Conservation (phyloP, 805 yeast species). For the Kazachstania bromeliacearum region DNA sequence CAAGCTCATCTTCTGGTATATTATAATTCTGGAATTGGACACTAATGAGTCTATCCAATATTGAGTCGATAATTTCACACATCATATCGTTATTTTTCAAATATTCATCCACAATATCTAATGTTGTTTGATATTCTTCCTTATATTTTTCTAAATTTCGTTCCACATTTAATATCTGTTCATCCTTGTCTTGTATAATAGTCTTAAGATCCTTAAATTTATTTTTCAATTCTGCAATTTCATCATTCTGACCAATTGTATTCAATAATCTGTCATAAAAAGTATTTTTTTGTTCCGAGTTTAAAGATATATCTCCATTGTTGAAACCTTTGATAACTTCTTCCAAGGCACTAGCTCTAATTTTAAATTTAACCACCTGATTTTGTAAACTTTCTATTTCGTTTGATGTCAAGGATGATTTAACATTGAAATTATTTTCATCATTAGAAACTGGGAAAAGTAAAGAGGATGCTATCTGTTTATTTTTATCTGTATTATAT, state of each 20-base stretch:
- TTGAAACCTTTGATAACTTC: constrained; percentile 23
- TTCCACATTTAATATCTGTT: constrained; percentile 12
- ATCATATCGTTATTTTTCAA: constrained; percentile 21
- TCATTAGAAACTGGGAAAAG: too few species aligned
- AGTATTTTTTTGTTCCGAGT: too few species aligned
- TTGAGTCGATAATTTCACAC: constrained; percentile 16
- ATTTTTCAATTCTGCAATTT: constrained; percentile 12
- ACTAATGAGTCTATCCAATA: constrained; percentile 7
- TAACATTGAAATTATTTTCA: too few species aligned
- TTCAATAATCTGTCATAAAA: constrained; percentile 16
- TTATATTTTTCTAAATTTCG: constrained; percentile 20
- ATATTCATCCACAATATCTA: constrained; percentile 24
- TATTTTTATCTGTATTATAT: too few species aligned
- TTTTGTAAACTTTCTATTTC: constrained; percentile 33
- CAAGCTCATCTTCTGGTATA: constrained; percentile 15
- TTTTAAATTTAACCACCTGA: constrained; percentile 35
- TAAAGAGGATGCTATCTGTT: too few species aligned
- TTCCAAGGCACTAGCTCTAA: constrained; percentile 27
- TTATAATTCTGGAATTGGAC: too few species aligned
- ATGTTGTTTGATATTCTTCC: constrained; percentile 19
- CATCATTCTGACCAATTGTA: constrained; percentile 15
- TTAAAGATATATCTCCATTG: not conserved
- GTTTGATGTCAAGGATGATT: constrained; percentile 1
- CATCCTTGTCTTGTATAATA: constrained; percentile 1
- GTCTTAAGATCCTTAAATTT: not conserved